Percentiles rank a stretch among this genome's conserved stretches.
phyloP scores from a whole-genome alignment of 1,284 basidiomycete genomes.

The Ceratobasidium sp. region DNA sequence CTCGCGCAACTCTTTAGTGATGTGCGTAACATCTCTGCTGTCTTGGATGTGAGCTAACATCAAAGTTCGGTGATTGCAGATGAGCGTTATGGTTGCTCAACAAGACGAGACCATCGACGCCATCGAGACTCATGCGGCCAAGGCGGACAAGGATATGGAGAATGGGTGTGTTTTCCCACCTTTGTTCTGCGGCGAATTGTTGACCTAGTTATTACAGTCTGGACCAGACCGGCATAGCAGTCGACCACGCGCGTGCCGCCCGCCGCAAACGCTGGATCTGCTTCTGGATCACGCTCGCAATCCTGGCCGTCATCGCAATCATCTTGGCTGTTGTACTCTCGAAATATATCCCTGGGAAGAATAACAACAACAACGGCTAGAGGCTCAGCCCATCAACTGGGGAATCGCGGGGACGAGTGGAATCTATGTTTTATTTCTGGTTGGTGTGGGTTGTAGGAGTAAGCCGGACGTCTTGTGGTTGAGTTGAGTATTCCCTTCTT shows the following conservation, averaged over 20 bases:
- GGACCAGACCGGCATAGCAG: slow-evolving; percentile 77
- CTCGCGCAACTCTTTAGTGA: slow-evolving; percentile 91
- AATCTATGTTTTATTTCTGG: not conserved
- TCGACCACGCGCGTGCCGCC: slow-evolving; percentile 80
- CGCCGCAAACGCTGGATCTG: slow-evolving; percentile 87
- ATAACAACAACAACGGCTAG: slow-evolving; percentile 33
- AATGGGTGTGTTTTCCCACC: slow-evolving; percentile 68
- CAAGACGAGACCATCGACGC: slow-evolving; percentile 80
- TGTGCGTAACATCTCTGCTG: slow-evolving; percentile 58
- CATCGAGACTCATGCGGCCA: slow-evolving; percentile 73
- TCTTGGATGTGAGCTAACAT: slow-evolving; percentile 23
- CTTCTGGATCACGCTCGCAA: slow-evolving; percentile 63
- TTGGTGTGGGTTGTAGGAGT: slow-evolving; percentile 16
- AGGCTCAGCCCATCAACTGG: not conserved
- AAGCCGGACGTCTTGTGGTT: slow-evolving; percentile 1
- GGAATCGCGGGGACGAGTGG: not conserved
- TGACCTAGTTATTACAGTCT: slow-evolving; percentile 60
- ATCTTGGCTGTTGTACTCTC: slow-evolving; percentile 38
- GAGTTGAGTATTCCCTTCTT: slow-evolving; percentile 7
- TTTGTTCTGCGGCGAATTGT: slow-evolving; percentile 12
- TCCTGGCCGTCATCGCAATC: slow-evolving; percentile 41
- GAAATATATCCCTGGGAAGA: slow-evolving; percentile 25
- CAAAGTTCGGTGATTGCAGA: slow-evolving; percentile 60
- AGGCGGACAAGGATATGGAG: slow-evolving; percentile 76
- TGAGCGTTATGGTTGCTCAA: slow-evolving; percentile 82